These are phyloP conservation scores for Solanum chilense DNA, from an alignment of 257 asterid species.

Conservation along the genomic window DNA sequence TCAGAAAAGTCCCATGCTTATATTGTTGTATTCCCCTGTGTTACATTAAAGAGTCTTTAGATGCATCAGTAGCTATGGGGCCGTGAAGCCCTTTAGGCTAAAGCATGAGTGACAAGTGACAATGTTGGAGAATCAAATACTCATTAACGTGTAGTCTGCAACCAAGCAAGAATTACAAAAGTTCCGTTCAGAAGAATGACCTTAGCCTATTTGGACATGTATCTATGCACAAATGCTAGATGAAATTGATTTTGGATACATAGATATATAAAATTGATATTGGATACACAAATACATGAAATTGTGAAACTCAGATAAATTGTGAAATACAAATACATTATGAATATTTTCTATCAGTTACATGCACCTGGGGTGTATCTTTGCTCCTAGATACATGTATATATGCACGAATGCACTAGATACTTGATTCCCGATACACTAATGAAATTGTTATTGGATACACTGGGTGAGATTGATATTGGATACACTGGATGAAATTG, in stretches of 20 bases:
- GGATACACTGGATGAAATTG: background rate
- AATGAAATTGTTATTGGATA: background rate
- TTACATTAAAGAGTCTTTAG: background rate
- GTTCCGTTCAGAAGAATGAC: background rate
- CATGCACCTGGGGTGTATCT: background rate
- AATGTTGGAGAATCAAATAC: background rate
- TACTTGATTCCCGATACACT: background rate
- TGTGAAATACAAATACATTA: background rate
- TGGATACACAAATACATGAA: background rate
- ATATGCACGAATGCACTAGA: background rate
- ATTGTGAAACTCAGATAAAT: background rate
- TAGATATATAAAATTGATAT: background rate
- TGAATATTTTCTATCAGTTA: background rate
- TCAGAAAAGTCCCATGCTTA: background rate
- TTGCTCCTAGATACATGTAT: background rate
- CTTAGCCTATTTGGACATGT: background rate
- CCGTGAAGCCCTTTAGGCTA: background rate
- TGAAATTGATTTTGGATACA: background rate
- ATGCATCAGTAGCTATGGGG: background rate
- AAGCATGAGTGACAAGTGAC: background rate
- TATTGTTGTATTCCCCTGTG: background rate
- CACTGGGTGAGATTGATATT: background rate
- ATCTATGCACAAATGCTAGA: background rate
- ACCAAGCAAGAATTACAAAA: background rate
- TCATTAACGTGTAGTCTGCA: background rate